Evolutionary conservation across 441 rosid genomes (phyloP), one percentile per base, ranked within the genome.

Genomic region (Monsonia emarginata): DNA sequence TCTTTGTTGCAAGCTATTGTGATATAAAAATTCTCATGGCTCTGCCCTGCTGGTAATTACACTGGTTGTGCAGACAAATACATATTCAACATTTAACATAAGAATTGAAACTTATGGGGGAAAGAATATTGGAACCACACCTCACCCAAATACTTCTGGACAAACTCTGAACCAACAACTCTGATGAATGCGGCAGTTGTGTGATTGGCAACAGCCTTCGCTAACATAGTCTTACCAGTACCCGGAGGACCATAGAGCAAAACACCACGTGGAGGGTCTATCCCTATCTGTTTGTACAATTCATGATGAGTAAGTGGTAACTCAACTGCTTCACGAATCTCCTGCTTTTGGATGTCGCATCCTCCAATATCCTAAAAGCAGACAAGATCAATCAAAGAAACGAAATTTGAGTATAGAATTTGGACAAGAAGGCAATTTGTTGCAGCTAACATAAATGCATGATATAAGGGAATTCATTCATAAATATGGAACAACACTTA

Each of bases 111-210:
- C n/a, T n/a, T n/a, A n/a, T n/a, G n/a, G n/a, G n/a, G n/a, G n/a
- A 32, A 13, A 59, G 18, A 18, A 32, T 4, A 40, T 0, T 22
- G 46, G 22, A 65, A 42, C 44, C 63, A 72, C 85, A 90, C 98
- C 97, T 94, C 98, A 19, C 98, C 98, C 81, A 94, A 74, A 71
- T 94, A 94, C 87, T 94, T 94, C 74, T 94, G 98, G 72, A 94
- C 98, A 85, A 94, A 94, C 73, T 94, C 98, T 44, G 98, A 94
- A 56, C 98, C 98, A 81, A 94, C 98, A 69, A 94, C 98, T 84
- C 97, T 84, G 66, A 94, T 94, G 73, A 94, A 94, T 56, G 98
- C 97, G 26, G 98, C 97, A 11, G 98, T 94, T 31, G 98, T 94
- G 74, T 89, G 96, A 67, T 94, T 90, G 14, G 98, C 98, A 76